Evolutionary conservation across 495 filamentous ascomycete species (phyloP).

Genomic region (Aspergillus bridgeri): DNA sequence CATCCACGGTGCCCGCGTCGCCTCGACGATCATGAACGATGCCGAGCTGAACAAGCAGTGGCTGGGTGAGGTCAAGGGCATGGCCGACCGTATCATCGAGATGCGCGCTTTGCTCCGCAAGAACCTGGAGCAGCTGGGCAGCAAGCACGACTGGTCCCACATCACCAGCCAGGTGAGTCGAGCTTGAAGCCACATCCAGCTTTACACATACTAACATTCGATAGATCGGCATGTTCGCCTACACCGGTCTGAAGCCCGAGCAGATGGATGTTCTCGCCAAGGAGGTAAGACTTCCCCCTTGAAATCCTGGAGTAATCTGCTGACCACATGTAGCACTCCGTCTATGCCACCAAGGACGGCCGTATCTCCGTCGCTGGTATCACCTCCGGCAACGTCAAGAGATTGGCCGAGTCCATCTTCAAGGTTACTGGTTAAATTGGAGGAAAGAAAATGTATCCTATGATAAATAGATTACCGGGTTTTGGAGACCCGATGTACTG

Average conservation of each 20-base stretch:
- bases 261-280: slow-evolving; percentile 91
- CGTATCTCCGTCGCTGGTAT: slow-evolving; percentile 97
- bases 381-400: slow-evolving; percentile 86
- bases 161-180: slow-evolving; percentile 76
- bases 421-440: slow-evolving; percentile 69
- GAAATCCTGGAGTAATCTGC: slow-evolving; percentile 4
- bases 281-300: slow-evolving; percentile 53
- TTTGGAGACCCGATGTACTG: slow-evolving; percentile 18
- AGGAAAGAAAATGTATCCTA: slow-evolving; percentile 6
- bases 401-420: slow-evolving; percentile 92
- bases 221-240: slow-evolving; percentile 98
- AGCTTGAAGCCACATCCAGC: background rate
- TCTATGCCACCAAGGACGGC: slow-evolving; percentile 96
- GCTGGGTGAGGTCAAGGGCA: slow-evolving; percentile 94
- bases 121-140: slow-evolving; percentile 90
- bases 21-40: slow-evolving; percentile 88
- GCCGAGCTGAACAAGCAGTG: slow-evolving; percentile 84
- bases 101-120: slow-evolving; percentile 92
- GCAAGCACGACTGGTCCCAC: slow-evolving; percentile 96
- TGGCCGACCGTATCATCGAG: slow-evolving; percentile 98
- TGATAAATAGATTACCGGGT: slow-evolving; percentile 19
- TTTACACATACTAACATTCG: slow-evolving; percentile 7
- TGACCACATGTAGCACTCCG: slow-evolving; percentile 66
- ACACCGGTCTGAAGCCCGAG: slow-evolving; percentile 87
- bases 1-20: slow-evolving; percentile 91